Base-by-base conservation (phyloP, 2,329 filamentous ascomycete genomes). In the Alternaria sp. region DNA sequence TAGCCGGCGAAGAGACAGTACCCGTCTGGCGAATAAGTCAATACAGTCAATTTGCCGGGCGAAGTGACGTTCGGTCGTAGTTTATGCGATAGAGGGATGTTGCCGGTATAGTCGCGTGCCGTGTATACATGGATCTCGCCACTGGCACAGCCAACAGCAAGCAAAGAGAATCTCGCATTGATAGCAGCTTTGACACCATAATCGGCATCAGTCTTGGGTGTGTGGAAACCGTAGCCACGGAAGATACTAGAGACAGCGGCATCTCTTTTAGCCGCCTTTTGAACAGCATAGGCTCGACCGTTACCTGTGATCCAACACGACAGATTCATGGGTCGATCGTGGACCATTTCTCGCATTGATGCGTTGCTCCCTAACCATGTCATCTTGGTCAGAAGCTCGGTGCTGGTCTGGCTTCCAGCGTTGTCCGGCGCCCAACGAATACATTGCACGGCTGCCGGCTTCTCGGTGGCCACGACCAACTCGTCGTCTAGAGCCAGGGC, bases 1-100 rank as follows among this genome's bases (percentile, higher is more conserved):
- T 95, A 98, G 1, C 95, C 96, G 46, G 91, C 93, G 80, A 99
- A 97, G 9, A 99, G 86, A 77, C 94, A 97, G 79, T 98, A 97
- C 17, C 96, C 96, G 78, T 99, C 96, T 0, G 95, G 93, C 1
- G 96, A 97, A 82, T 97, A 99, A 64, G 83, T 89, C 68, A 99
- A 81, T 28, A 89, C 91, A 3, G 88, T 93, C 55, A 97, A 82
- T 12, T 82, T 79, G 0, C 96, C 96, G 1, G 93, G 90, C 5
- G 84, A 80, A 1, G 93, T 93, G 0, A 90, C 88, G 12, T 91
- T 90, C 2, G 92, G 83, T 57, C 83, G 86, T 65, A 97, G 88
- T 30, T 87, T 88, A 78, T 98, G 94, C 1, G 95, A 98, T 13
- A 91, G 82, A 6, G 93, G 92, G 57, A 99, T 93, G 73, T 97